phyloP scores from a whole-genome alignment of 2,329 filamentous ascomycete species.

The Aspergillus pseudonomiae region DNA sequence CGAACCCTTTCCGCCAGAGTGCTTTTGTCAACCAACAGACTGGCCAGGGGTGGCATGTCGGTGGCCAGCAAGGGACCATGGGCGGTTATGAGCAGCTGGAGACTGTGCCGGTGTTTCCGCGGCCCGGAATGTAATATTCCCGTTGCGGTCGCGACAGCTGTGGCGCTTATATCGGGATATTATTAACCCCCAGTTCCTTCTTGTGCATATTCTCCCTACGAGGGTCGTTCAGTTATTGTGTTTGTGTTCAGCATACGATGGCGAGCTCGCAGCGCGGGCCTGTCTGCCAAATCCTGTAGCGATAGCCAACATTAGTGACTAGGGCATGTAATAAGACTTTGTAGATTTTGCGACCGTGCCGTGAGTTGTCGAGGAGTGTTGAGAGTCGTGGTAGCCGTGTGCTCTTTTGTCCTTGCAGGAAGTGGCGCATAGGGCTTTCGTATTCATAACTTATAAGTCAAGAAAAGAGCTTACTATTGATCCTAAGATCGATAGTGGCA shows the following conservation, averaged over 20 bases:
- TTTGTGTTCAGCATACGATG: slow-evolving; percentile 14
- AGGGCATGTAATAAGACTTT: slow-evolving; percentile 15
- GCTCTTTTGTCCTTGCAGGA: background rate
- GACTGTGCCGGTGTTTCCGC: slow-evolving; percentile 83
- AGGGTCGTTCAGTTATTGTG: slow-evolving; percentile 8
- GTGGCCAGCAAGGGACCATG: slow-evolving; percentile 72
- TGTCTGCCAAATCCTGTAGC: slow-evolving; percentile 17
- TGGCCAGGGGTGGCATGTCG: slow-evolving; percentile 84
- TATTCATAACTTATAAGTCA: background rate
- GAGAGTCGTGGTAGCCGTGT: background rate
- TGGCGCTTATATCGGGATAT: background rate
- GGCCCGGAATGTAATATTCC: slow-evolving; percentile 59
- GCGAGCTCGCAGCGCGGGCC: slow-evolving; percentile 22
- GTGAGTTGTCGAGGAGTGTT: background rate
- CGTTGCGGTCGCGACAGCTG: background rate
- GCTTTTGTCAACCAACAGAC: slow-evolving; percentile 87
- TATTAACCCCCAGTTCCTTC: background rate
- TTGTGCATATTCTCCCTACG: slow-evolving; percentile 9
- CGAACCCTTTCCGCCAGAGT: slow-evolving; percentile 92
- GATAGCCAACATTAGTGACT: slow-evolving; percentile 16
- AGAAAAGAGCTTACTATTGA: no score
- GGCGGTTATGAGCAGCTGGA: slow-evolving; percentile 73
- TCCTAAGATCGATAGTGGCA: no score
- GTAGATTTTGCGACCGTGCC: background rate
- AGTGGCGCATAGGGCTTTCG: background rate